Evolutionary conservation across 371 early-diverging fungal genomes (phyloP).

Genomic region (Circinella umbellata): DNA sequence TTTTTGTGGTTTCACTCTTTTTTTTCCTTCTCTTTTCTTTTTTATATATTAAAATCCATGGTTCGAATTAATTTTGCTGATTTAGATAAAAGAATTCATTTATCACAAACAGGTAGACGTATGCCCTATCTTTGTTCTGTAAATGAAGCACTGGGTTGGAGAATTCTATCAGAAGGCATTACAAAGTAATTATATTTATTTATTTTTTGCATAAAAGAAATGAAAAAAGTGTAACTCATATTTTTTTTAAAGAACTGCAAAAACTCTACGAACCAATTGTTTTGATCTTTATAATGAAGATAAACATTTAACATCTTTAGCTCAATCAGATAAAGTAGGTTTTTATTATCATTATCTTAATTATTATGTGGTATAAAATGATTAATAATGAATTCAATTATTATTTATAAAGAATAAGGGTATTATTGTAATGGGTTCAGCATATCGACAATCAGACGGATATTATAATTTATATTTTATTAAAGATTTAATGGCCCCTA

Average conservation of each 20-base stretch:
- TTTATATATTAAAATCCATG: constrained; percentile 22
- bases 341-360: too few species aligned
- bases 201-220: too few species aligned
- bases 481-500: constrained; percentile 24
- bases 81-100: constrained; percentile 14
- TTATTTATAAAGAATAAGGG: constrained; percentile 14
- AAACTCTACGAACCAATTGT: constrained; percentile 30
- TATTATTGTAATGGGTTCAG: constrained; percentile 37
- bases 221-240: background rate
- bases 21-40: background rate
- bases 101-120: constrained; percentile 16
- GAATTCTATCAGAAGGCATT: constrained; percentile 34
- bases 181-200: constrained; percentile 22
- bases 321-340: constrained; percentile 30
- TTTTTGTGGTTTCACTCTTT: background rate
- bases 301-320: constrained; percentile 32
- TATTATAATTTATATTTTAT: constrained; percentile 29
- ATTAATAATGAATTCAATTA: too few species aligned
- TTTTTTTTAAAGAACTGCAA: constrained; percentile 20
- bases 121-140: constrained; percentile 39
- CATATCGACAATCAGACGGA: constrained; percentile 14
- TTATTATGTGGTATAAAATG: too few species aligned
- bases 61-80: constrained; percentile 21
- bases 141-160: constrained; percentile 28
- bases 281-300: constrained; percentile 22